phyloP scores from a whole-genome alignment of 805 yeast species.

The Cyberlindnera euphorbiae region DNA sequence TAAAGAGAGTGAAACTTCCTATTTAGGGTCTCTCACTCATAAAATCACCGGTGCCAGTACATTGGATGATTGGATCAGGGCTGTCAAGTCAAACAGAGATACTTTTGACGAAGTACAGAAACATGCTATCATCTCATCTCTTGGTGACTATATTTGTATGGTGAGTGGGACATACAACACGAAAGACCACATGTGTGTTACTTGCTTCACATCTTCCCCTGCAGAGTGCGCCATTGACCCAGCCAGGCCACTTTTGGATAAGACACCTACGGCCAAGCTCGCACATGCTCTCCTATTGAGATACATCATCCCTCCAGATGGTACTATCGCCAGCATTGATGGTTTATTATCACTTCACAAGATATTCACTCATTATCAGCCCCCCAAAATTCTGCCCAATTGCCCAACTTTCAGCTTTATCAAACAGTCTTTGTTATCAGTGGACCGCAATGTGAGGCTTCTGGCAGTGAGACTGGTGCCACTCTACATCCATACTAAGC shows the following conservation, averaged over 20 bases:
- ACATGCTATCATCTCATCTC: slow-evolving; percentile 28
- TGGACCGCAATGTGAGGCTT: slow-evolving; percentile 52
- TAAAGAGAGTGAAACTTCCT: neutral
- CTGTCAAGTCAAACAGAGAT: slow-evolving; percentile 1
- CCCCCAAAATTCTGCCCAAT: slow-evolving; percentile 34
- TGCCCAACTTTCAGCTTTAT: slow-evolving; percentile 37
- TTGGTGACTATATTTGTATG: slow-evolving; percentile 38
- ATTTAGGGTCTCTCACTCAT: neutral
- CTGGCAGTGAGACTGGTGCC: slow-evolving; percentile 51
- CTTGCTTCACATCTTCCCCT: slow-evolving; percentile 4
- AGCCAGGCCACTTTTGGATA: slow-evolving; percentile 27
- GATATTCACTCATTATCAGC: slow-evolving; percentile 48
- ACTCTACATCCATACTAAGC: slow-evolving; percentile 37
- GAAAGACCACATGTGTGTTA: neutral
- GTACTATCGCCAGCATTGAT: slow-evolving; percentile 35
- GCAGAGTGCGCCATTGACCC: slow-evolving; percentile 23
- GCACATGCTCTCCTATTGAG: slow-evolving; percentile 4
- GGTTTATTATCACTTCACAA: slow-evolving; percentile 42
- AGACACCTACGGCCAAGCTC: slow-evolving; percentile 1
- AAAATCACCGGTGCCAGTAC: neutral
- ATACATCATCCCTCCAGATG: slow-evolving; percentile 3
- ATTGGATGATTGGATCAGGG: slow-evolving; percentile 8
- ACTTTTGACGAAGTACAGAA: slow-evolving; percentile 4
- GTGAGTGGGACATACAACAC: slow-evolving; percentile 27
- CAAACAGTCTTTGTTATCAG: slow-evolving; percentile 33